Evolutionary conservation across 116 monocot genomes (phyloP).

Genomic region (Dioscorea cayenensis): DNA sequence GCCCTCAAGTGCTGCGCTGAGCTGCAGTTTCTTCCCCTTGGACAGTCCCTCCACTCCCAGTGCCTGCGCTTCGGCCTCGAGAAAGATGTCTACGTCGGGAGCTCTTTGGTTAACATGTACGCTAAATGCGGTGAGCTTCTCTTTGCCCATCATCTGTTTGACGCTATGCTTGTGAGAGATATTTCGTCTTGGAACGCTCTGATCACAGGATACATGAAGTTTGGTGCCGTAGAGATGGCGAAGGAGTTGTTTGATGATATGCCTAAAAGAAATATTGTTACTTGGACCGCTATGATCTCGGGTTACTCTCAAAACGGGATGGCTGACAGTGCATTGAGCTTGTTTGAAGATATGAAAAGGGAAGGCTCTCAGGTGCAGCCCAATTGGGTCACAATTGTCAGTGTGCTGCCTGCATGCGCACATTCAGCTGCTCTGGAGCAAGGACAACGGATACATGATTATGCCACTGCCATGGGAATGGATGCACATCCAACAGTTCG

Average conservation of each 20-base stretch:
- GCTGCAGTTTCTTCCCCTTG: constrained; percentile 1
- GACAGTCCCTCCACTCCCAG: constrained; percentile 26
- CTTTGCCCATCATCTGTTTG: constrained; percentile 37
- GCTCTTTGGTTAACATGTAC: constrained; percentile 57
- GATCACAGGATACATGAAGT: constrained; percentile 48
- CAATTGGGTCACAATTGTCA: constrained; percentile 53
- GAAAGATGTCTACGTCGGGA: constrained; percentile 34
- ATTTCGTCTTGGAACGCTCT: constrained; percentile 41
- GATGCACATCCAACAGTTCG: constrained; percentile 27
- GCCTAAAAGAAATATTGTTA: constrained; percentile 33
- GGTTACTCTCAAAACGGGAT: constrained; percentile 58
- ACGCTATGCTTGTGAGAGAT: constrained; percentile 16
- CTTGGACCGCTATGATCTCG: constrained; percentile 61
- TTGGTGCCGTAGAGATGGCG: constrained; percentile 20
- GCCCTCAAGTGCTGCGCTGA: constrained; percentile 35
- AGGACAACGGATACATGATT: constrained; percentile 40
- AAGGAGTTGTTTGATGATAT: constrained; percentile 37
- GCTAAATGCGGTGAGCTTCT: constrained; percentile 28
- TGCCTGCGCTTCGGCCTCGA: constrained; percentile 31
- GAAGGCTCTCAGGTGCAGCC: constrained; percentile 20
- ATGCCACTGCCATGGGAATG: constrained; percentile 19
- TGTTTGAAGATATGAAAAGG: constrained; percentile 47
- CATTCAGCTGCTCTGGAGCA: constrained; percentile 36
- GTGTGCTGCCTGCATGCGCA: constrained; percentile 56
- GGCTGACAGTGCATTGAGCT: constrained; percentile 39